Percentiles rank a stretch among this genome's conserved stretches.
Evolutionary conservation across 2,329 filamentous ascomycete genomes (phyloP).

Genomic region (Exserohilum rostratum): DNA sequence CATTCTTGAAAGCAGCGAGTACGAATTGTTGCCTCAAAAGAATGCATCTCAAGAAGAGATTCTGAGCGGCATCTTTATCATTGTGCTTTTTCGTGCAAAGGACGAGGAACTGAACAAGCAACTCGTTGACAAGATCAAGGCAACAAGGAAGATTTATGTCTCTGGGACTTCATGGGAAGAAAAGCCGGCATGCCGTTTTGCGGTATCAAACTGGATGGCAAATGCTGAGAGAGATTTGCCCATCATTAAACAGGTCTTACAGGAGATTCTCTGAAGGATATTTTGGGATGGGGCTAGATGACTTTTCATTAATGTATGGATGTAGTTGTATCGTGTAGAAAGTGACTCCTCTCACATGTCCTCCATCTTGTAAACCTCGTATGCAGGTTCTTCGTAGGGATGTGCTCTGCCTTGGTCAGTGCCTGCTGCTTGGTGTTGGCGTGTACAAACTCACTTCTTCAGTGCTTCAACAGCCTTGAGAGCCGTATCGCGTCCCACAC

Average conservation of each 20-base stretch:
- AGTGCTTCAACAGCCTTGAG: conserved; percentile 66
- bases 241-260: conserved; percentile 69
- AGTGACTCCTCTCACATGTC: conserved; percentile 41
- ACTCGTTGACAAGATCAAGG: conserved; percentile 76
- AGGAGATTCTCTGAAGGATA: conserved; percentile 33
- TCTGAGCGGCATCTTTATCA: conserved; percentile 65
- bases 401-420: conserved; percentile 44
- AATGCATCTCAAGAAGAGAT: conserved; percentile 46
- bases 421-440: neutral
- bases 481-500: conserved; percentile 63
- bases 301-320: no score
- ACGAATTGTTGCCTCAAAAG: conserved; percentile 67
- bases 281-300: neutral
- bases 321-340: neutral
- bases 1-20: conserved; percentile 65
- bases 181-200: conserved; percentile 76
- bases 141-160: conserved; percentile 76
- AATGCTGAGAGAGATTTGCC: conserved; percentile 70
- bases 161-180: conserved; percentile 81
- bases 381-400: conserved; percentile 55
- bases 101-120: conserved; percentile 67
- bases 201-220: conserved; percentile 84
- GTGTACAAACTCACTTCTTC: conserved; percentile 58
- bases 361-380: conserved; percentile 56
- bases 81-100: conserved; percentile 79